phyloP scores from a whole-genome alignment of 2,329 filamentous ascomycete species.

The Pseudogymnoascus sp. region DNA sequence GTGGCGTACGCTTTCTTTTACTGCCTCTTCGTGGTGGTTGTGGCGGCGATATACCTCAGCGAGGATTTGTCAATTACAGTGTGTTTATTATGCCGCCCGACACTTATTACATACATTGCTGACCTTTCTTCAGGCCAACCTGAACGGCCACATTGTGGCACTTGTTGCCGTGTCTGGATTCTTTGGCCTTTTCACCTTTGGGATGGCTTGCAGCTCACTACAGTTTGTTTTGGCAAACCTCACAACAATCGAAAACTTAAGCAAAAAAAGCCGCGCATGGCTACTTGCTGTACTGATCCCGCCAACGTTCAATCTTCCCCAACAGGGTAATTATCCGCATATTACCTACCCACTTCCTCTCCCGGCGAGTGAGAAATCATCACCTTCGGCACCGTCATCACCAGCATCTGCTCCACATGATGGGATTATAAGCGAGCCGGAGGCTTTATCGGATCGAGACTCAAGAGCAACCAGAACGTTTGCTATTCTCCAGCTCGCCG shows the following conservation, averaged over 20 bases:
- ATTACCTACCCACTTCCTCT: constrained; percentile 13
- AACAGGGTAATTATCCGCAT: constrained; percentile 12
- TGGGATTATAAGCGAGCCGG: background rate
- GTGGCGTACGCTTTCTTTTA: constrained; percentile 62
- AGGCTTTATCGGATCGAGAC: constrained; percentile 22
- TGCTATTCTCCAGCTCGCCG: constrained; percentile 64
- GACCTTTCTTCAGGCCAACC: background rate
- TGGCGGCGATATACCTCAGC: constrained; percentile 52
- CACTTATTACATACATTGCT: background rate
- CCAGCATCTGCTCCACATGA: background rate
- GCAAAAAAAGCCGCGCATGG: constrained; percentile 51
- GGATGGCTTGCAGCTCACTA: constrained; percentile 66
- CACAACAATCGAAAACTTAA: constrained; percentile 76
- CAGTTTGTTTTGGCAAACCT: constrained; percentile 64
- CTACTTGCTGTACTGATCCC: constrained; percentile 68
- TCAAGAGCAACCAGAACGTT: constrained; percentile 54
- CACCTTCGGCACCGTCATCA: background rate
- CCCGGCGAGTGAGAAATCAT: constrained; percentile 10
- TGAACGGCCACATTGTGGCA: constrained; percentile 56
- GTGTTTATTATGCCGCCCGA: background rate
- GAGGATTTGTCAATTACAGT: constrained; percentile 32
- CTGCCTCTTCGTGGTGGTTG: constrained; percentile 54
- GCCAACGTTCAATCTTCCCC: constrained; percentile 27
- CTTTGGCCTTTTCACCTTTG: constrained; percentile 70
- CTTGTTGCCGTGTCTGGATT: constrained; percentile 57